Conservation (phyloP, 2,329 filamentous ascomycete genomes). For the Colletotrichum noveboracense region DNA sequence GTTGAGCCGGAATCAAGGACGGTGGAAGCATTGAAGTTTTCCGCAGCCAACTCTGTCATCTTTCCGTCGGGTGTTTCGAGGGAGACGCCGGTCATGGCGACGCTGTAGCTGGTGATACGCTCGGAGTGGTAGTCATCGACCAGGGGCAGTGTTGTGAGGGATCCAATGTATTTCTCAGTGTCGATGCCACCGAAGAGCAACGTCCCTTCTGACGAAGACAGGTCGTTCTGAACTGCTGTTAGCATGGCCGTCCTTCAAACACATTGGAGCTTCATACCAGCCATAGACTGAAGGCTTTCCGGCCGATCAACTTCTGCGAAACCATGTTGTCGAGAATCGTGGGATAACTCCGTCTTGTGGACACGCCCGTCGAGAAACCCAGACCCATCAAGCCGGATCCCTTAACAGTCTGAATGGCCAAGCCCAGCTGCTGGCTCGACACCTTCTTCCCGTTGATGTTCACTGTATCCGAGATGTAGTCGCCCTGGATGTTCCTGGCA, state of each 20-base stretch:
- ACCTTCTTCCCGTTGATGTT: slow-evolving; percentile 53
- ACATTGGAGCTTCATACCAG: slow-evolving; percentile 38
- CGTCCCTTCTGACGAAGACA: slow-evolving; percentile 64
- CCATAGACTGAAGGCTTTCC: slow-evolving; percentile 73
- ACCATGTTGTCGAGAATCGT: slow-evolving; percentile 71
- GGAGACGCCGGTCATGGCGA: slow-evolving; percentile 39
- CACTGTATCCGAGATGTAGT: slow-evolving; percentile 64
- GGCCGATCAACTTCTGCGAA: slow-evolving; percentile 64
- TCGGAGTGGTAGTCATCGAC: slow-evolving; percentile 37
- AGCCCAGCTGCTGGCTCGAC: slow-evolving; percentile 58
- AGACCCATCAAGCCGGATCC: slow-evolving; percentile 64
- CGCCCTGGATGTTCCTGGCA: slow-evolving; percentile 55
- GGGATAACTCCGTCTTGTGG: slow-evolving; percentile 47
- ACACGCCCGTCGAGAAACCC: slow-evolving; percentile 58
- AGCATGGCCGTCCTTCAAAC: not conserved
- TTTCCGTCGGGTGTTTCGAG: slow-evolving; percentile 31
- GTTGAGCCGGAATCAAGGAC: slow-evolving; percentile 75
- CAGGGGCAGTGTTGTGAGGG: slow-evolving; percentile 67
- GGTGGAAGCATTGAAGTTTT: slow-evolving; percentile 53
- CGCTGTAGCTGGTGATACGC: slow-evolving; percentile 43
- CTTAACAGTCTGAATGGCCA: slow-evolving; percentile 53
- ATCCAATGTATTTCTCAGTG: slow-evolving; percentile 65
- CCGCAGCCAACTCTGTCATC: slow-evolving; percentile 33
- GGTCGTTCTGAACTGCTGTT: slow-evolving; percentile 38
- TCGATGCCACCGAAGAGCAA: slow-evolving; percentile 81